Percentiles rank a stretch among this genome's conserved stretches.
These are phyloP conservation scores for Penicillium corylophilum DNA, from an alignment of 2,329 filamentous ascomycete genomes.

Conservation along the genomic window DNA sequence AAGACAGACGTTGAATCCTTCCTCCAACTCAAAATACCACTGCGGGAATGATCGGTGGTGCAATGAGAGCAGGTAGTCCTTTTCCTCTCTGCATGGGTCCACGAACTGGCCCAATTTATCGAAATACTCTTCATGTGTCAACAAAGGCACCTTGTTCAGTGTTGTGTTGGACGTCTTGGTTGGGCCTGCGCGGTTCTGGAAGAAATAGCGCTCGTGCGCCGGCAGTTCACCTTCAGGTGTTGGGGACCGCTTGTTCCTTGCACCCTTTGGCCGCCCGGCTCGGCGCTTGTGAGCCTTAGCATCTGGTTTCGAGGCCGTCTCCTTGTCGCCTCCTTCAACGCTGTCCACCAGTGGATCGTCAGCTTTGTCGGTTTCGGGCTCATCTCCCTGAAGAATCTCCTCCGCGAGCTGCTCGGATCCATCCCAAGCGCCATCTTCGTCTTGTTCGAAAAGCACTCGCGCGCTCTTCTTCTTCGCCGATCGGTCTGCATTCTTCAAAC, in stretches of 20 bases:
- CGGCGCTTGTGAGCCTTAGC: conserved; percentile 52
- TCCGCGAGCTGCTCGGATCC: conserved; percentile 67
- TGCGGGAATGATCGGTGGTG: conserved; percentile 83
- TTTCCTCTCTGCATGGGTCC: conserved; percentile 70
- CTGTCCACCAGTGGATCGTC: conserved; percentile 28
- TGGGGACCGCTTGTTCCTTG: conserved; percentile 64
- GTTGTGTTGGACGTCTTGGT: conserved; percentile 86
- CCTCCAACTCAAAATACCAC: conserved; percentile 85
- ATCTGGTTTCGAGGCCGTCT: conserved; percentile 45
- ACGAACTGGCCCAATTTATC: conserved; percentile 61
- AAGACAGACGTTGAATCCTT: conserved; percentile 84
- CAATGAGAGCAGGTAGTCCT: conserved; percentile 68
- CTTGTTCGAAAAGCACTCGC: conserved; percentile 70
- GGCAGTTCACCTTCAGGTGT: conserved; percentile 80
- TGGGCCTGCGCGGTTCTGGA: conserved; percentile 79
- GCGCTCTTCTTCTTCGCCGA: conserved; percentile 87
- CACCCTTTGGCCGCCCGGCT: conserved; percentile 56
- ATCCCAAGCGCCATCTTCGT: conserved; percentile 63
- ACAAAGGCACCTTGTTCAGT: conserved; percentile 68
- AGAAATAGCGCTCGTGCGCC: conserved; percentile 89
- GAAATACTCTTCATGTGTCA: conserved; percentile 93
- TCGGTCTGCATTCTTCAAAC: conserved; percentile 71
- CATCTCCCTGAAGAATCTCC: conserved; percentile 60
- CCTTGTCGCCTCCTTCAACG: conserved; percentile 34
- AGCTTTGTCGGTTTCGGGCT: conserved; percentile 21